Base-by-base conservation (phyloP, 805 yeast genomes). In the Ogataea dorogensis region DNA sequence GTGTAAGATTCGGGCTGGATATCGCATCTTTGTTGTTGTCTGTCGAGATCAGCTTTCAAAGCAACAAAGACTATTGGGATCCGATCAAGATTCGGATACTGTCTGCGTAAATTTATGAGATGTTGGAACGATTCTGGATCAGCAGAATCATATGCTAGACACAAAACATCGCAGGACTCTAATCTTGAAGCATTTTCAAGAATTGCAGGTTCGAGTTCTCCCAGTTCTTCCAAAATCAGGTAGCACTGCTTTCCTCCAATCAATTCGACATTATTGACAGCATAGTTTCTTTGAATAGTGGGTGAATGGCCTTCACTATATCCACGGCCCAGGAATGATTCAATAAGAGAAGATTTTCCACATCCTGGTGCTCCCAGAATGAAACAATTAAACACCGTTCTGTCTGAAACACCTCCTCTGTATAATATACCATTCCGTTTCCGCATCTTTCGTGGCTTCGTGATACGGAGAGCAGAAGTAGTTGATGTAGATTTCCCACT, bases 211-310 rank as follows among this genome's bases (percentile, higher is more conserved):
- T 86, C 96, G 19, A 84, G 64, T 44, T 85, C 95, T 0, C 96
- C 96, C 24, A 88, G 64, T 51, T 93, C 99, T 57, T 91, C 95
- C 35, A 93, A 56, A 33, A 93, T 86, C 53, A 93, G 63, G 54
- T 93, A 93, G 55, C 95, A 88, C 59, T 93, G 98, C 54, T 86
- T 89, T 3, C 98, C 98, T 3, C 98, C 98, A 33, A 81, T 80
- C 53, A 89, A 63, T 56, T 93, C 99, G 9, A 93, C 88, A 50
- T 93, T 88, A 54, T 93, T 93, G 1, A 88, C 96, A 3, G 86
- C 95, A 2, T 86, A 71, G 23, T 82, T 70, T 3, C 95, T 89
- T 38, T 75, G 77, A 10, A 86, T 77, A 0, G 97, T 86, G 0
- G 97, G 96, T 10, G 84, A 75, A 56, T 88, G 84, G 2, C 67